Evolutionary conservation across 1,284 basidiomycete species (phyloP).

Genomic region (Apiotrichum sp.): DNA sequence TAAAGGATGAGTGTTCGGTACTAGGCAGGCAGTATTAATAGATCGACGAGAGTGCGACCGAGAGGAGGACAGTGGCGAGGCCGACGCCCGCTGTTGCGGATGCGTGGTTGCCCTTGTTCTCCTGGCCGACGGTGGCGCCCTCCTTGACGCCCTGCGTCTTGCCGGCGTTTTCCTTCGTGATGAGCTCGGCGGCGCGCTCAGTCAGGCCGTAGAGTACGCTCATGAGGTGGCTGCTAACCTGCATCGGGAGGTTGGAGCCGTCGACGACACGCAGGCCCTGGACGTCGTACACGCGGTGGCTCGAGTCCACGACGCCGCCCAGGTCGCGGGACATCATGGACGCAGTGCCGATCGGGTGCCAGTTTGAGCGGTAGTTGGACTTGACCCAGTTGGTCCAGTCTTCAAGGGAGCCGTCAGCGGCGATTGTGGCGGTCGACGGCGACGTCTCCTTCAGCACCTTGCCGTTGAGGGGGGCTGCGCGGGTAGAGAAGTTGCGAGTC

Average conservation of each 20-base stretch:
- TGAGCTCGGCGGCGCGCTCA: conserved; percentile 37
- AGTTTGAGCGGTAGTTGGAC: conserved; percentile 31
- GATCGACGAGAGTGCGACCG: no score
- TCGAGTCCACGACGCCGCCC: conserved; percentile 54
- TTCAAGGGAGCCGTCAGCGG: conserved; percentile 25
- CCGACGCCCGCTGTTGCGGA: no score
- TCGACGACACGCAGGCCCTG: conserved; percentile 51
- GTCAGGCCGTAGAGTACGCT: conserved; percentile 38
- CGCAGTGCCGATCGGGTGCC: conserved; percentile 56
- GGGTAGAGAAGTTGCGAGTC: conserved; percentile 18
- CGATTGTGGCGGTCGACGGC: conserved; percentile 38
- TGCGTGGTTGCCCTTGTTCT: no score
- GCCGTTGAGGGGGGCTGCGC: conserved; percentile 14
- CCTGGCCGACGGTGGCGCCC: no score
- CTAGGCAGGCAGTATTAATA: no score
- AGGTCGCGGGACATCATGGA: conserved; percentile 58
- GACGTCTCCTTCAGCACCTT: conserved; percentile 24
- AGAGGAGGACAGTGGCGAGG: no score
- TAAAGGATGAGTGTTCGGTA: no score
- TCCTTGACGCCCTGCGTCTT: no score
- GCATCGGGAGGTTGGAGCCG: conserved; percentile 48
- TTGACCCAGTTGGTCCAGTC: conserved; percentile 44
- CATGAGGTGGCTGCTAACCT: conserved; percentile 46
- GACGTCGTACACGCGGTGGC: conserved; percentile 43
- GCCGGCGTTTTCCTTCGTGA: conserved; percentile 26